phyloP scores from a whole-genome alignment of 352 stramenopile species.

The Blastocystis sp. region DNA sequence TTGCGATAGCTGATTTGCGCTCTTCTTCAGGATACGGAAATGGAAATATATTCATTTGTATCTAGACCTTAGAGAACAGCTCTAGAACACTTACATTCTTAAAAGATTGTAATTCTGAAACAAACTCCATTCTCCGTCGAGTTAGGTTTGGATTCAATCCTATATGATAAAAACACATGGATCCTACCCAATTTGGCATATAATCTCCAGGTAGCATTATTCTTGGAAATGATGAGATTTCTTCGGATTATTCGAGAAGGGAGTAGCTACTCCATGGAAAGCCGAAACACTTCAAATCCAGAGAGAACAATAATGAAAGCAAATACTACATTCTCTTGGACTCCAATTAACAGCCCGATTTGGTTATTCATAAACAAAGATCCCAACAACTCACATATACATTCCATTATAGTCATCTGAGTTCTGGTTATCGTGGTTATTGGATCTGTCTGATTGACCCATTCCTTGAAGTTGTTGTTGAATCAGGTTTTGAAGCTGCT shows the following conservation, averaged over 20 bases:
- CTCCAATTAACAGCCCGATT: neutral
- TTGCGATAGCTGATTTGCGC: neutral
- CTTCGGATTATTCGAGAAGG: neutral
- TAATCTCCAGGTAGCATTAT: neutral
- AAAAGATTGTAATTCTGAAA: neutral
- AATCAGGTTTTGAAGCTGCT: neutral
- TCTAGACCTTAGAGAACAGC: neutral
- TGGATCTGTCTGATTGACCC: neutral
- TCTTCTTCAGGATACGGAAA: neutral
- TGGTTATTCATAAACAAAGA: neutral
- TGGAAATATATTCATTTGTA: neutral
- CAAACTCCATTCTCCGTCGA: conserved; percentile 4
- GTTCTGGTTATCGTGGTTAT: neutral
- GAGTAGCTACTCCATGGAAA: neutral
- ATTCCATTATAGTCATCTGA: conserved; percentile 42
- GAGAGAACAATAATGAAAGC: neutral
- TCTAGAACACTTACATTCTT: neutral
- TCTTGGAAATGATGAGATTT: neutral
- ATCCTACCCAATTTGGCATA: neutral
- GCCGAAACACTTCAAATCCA: neutral
- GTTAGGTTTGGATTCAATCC: neutral
- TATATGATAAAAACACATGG: neutral
- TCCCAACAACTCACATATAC: conserved; percentile 3
- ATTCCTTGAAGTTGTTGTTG: neutral
- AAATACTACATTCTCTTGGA: neutral